Conservation (phyloP, 257 asterid species). For the Nicotiana paniculata region DNA sequence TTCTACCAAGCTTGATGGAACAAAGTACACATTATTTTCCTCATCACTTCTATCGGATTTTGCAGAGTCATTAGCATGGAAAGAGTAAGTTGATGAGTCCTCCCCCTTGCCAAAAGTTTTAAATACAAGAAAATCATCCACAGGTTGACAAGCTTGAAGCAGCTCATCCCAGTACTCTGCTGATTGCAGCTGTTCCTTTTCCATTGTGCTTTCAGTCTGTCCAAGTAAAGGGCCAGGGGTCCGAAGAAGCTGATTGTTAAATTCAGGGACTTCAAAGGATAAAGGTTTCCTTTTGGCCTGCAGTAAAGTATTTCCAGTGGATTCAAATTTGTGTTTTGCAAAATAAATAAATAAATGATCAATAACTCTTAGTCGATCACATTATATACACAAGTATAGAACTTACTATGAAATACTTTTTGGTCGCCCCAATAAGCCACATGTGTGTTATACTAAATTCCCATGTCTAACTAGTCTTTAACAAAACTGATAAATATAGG, state of each 20-base stretch:
- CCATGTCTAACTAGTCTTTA: background rate
- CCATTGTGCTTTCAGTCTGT: slow-evolving; percentile 24
- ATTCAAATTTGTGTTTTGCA: background rate
- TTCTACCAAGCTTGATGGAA: slow-evolving; percentile 66
- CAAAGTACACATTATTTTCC: slow-evolving; percentile 39
- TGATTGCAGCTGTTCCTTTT: slow-evolving; percentile 30
- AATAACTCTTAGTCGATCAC: background rate
- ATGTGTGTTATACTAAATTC: background rate
- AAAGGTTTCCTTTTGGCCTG: slow-evolving; percentile 82
- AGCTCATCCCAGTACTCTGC: slow-evolving; percentile 35
- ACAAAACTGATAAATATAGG: background rate
- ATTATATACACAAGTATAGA: background rate
- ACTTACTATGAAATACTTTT: background rate
- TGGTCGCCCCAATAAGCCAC: slow-evolving; percentile 1
- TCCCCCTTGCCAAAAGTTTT: slow-evolving; percentile 22
- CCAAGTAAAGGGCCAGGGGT: slow-evolving; percentile 56
- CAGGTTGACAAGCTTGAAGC: slow-evolving; percentile 54
- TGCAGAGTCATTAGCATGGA: slow-evolving; percentile 23
- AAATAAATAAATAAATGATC: background rate
- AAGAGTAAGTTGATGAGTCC: slow-evolving; percentile 21
- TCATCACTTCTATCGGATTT: slow-evolving; percentile 29
- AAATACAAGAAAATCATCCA: slow-evolving; percentile 58
- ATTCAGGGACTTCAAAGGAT: slow-evolving; percentile 40
- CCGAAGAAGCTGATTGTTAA: slow-evolving; percentile 47
- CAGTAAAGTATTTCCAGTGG: slow-evolving; percentile 12